phyloP scores from a whole-genome alignment of 78 protist genomes.

The Chrysochromulina parva region DNA sequence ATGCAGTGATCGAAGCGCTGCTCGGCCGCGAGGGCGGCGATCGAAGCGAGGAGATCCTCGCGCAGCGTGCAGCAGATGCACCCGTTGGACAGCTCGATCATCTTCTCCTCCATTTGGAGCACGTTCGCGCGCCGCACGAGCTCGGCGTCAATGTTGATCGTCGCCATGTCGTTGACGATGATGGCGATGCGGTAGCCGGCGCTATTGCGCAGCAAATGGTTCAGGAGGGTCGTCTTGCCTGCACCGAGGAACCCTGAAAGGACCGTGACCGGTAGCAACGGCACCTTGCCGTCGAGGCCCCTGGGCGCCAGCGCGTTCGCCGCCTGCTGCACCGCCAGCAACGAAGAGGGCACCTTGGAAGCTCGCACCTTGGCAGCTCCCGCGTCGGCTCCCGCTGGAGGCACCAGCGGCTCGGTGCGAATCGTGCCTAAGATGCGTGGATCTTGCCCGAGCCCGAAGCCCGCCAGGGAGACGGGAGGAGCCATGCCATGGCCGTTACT shows the following conservation, averaged over 20 bases:
- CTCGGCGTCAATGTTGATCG: neutral
- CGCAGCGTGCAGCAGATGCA: neutral
- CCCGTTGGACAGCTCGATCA: neutral
- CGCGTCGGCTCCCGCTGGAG: too few species aligned
- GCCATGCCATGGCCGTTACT: too few species aligned
- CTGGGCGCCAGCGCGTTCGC: too few species aligned
- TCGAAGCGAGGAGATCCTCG: neutral
- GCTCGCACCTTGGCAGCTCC: too few species aligned
- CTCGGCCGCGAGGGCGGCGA: neutral
- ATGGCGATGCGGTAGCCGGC: neutral
- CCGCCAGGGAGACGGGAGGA: too few species aligned
- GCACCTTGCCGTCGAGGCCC: too few species aligned
- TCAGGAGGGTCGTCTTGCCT: slow-evolving; percentile 61
- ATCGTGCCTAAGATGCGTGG: too few species aligned
- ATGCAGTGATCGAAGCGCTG: neutral
- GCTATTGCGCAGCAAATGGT: slow-evolving; percentile 13
- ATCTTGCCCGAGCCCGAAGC: too few species aligned
- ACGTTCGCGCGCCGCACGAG: neutral
- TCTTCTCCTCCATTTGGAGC: neutral
- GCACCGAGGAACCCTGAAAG: slow-evolving; percentile 59
- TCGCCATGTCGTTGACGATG: neutral
- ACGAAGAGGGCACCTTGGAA: too few species aligned
- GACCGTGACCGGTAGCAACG: slow-evolving; percentile 75
- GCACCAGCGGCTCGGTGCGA: too few species aligned
- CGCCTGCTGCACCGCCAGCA: too few species aligned